These are phyloP conservation scores for Paspalum vaginatum DNA, from an alignment of 176 grass and related monocot species.

Conservation along the genomic window DNA sequence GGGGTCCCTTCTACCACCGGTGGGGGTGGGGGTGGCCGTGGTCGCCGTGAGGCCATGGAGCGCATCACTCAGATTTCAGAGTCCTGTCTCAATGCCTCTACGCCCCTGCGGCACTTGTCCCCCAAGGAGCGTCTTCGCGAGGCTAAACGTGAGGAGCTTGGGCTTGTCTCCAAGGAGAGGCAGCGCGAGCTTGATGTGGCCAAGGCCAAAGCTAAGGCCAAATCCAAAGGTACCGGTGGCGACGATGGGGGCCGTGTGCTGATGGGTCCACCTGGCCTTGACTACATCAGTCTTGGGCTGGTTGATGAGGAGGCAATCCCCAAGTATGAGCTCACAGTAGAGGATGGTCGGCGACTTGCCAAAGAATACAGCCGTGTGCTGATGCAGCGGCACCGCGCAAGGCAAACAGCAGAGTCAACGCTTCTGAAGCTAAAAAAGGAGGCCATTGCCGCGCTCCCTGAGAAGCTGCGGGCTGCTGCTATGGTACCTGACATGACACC, in stretches of 20 bases:
- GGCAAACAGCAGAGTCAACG: slow-evolving; percentile 64
- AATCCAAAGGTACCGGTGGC: slow-evolving; percentile 39
- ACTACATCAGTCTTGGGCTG: slow-evolving; percentile 77
- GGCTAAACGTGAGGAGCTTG: slow-evolving; percentile 82
- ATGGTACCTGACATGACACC: slow-evolving; percentile 76
- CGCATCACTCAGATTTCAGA: slow-evolving; percentile 62
- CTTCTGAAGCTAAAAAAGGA: slow-evolving; percentile 80
- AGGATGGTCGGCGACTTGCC: slow-evolving; percentile 70
- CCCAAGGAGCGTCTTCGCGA: slow-evolving; percentile 63
- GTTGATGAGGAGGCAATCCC: slow-evolving; percentile 78
- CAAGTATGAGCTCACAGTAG: slow-evolving; percentile 73
- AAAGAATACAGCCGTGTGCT: slow-evolving; percentile 82
- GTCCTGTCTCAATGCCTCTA: slow-evolving; percentile 67
- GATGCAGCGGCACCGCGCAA: slow-evolving; percentile 70
- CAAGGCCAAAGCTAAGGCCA: slow-evolving; percentile 63
- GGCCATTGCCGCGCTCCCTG: slow-evolving; percentile 69
- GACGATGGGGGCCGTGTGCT: slow-evolving; percentile 44
- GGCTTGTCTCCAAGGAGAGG: slow-evolving; percentile 73
- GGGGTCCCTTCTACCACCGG: slow-evolving; percentile 25
- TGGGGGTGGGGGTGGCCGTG: slow-evolving; percentile 33
- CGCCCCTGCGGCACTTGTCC: slow-evolving; percentile 60
- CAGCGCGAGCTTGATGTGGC: slow-evolving; percentile 77
- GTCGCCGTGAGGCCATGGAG: slow-evolving; percentile 54
- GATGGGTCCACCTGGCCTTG: slow-evolving; percentile 68
- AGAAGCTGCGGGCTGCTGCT: slow-evolving; percentile 65